These are phyloP conservation scores for Neotropicomus parvogracilis DNA, from an alignment of 1,284 basidiomycete genomes.

Conservation along the genomic window DNA sequence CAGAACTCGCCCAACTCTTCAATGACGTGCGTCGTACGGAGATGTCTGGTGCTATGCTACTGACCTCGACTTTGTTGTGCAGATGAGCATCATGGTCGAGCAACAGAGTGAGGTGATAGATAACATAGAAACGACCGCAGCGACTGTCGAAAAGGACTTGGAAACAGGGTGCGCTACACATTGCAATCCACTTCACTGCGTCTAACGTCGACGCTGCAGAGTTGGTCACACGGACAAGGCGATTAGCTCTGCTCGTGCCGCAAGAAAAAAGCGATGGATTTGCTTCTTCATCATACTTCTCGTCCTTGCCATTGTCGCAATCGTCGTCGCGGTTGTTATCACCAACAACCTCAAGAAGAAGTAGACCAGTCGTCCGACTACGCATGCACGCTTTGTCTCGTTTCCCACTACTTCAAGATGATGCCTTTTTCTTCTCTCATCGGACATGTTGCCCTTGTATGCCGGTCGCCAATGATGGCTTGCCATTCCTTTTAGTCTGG, in stretches of 20 bases:
- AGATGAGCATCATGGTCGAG: conserved; percentile 89
- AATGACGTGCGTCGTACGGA: conserved; percentile 64
- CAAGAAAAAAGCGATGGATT: conserved; percentile 92
- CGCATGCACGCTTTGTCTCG: not conserved
- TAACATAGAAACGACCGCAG: conserved; percentile 74
- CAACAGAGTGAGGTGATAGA: conserved; percentile 89
- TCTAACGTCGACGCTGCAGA: conserved; percentile 38
- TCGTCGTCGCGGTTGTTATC: conserved; percentile 58
- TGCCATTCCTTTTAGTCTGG: conserved; percentile 23
- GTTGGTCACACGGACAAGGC: conserved; percentile 83
- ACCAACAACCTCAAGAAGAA: conserved; percentile 27
- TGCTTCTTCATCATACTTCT: conserved; percentile 75
- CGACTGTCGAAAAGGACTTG: conserved; percentile 72
- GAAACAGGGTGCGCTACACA: conserved; percentile 61
- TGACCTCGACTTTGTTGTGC: conserved; percentile 7
- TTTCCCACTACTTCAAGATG: not conserved
- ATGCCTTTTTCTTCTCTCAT: conserved; percentile 1
- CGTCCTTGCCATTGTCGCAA: conserved; percentile 60
- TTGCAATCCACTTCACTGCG: not conserved
- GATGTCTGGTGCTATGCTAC: not conserved
- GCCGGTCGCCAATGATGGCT: conserved; percentile 1
- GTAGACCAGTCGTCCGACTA: conserved; percentile 9
- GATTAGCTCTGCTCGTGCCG: conserved; percentile 80
- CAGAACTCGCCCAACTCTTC: conserved; percentile 93
- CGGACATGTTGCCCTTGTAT: conserved; percentile 17